These are phyloP conservation scores for Suillus alpinus DNA, from an alignment of 768 basidiomycete genomes.

Conservation along the genomic window DNA sequence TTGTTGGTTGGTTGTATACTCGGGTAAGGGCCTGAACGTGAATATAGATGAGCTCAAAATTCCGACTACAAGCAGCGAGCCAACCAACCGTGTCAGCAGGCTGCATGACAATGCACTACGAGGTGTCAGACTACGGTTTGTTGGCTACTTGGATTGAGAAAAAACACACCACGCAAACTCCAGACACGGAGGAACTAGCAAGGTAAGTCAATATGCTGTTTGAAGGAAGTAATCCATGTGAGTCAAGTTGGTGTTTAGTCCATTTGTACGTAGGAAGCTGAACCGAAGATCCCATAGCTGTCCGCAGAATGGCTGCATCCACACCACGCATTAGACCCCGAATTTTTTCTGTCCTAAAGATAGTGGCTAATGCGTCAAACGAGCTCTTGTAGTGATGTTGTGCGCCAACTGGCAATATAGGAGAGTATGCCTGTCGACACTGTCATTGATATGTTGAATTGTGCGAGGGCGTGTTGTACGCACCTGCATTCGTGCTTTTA, in stretches of 20 bases:
- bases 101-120: conserved; percentile 88
- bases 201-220: conserved; percentile 87
- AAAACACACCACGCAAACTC: conserved; percentile 80
- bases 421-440: conserved; percentile 80
- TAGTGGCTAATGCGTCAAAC: conserved; percentile 75
- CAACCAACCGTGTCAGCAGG: conserved; percentile 79
- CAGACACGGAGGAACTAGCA: conserved; percentile 84
- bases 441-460: conserved; percentile 1
- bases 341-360: conserved; percentile 73
- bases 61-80: conserved; percentile 12
- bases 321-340: conserved; percentile 87
- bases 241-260: conserved; percentile 78
- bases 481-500: conserved; percentile 98
- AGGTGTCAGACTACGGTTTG: conserved; percentile 1
- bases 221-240: conserved; percentile 63
- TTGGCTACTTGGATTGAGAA: neutral
- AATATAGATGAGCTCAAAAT: neutral
- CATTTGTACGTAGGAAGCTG: conserved; percentile 96
- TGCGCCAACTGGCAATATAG: conserved; percentile 88
- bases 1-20: conserved; percentile 94
- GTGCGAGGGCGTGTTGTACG: neutral
- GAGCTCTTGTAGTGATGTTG: conserved; percentile 90
- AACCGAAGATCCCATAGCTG: conserved; percentile 93
- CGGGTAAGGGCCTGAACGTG: conserved; percentile 72
- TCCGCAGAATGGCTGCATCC: conserved; percentile 89